phyloP scores from a whole-genome alignment of 2,329 filamentous ascomycete species.

The Monosporascus sp. region DNA sequence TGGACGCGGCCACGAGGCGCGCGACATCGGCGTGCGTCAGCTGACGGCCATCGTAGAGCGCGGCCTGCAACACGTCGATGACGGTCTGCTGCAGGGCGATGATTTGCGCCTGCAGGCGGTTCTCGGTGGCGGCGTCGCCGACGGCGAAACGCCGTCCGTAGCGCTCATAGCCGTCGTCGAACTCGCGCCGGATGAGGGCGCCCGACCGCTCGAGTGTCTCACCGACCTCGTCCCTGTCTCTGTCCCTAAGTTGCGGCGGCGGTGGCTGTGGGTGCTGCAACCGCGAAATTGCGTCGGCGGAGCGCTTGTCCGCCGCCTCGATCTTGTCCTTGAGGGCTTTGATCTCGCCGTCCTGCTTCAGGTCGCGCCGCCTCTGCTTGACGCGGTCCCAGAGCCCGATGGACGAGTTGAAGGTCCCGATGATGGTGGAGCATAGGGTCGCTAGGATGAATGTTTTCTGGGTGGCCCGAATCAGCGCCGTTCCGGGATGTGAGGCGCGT shows the following conservation, averaged over 20 bases:
- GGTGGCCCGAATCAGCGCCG: background rate
- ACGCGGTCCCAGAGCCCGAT: conserved; percentile 33
- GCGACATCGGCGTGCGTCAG: conserved; percentile 22
- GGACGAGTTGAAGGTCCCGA: conserved; percentile 32
- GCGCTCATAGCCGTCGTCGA: conserved; percentile 26
- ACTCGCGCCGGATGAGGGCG: conserved; percentile 28
- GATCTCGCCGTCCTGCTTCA: conserved; percentile 25
- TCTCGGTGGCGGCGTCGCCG: conserved; percentile 30
- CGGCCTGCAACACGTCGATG: conserved; percentile 32
- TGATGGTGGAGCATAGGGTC: conserved; percentile 33
- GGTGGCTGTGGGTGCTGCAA: conserved; percentile 1
- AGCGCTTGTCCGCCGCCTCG: conserved; percentile 4
- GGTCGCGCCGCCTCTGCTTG: conserved; percentile 26
- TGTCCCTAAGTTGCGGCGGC: background rate
- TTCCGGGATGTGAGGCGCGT: no score
- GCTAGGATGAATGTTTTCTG: conserved; percentile 34
- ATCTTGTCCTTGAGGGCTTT: conserved; percentile 17
- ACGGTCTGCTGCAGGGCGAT: conserved; percentile 33
- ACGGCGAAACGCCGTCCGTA: conserved; percentile 30
- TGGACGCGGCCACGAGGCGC: conserved; percentile 27
- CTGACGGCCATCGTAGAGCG: conserved; percentile 24
- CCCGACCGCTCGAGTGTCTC: conserved; percentile 25
- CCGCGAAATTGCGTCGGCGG: background rate
- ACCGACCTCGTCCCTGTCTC: conserved; percentile 17
- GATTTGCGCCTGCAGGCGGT: conserved; percentile 31